These are phyloP conservation scores for Hsuehochloa calcarea DNA, from an alignment of 176 grass and related monocot genomes.

Conservation along the genomic window DNA sequence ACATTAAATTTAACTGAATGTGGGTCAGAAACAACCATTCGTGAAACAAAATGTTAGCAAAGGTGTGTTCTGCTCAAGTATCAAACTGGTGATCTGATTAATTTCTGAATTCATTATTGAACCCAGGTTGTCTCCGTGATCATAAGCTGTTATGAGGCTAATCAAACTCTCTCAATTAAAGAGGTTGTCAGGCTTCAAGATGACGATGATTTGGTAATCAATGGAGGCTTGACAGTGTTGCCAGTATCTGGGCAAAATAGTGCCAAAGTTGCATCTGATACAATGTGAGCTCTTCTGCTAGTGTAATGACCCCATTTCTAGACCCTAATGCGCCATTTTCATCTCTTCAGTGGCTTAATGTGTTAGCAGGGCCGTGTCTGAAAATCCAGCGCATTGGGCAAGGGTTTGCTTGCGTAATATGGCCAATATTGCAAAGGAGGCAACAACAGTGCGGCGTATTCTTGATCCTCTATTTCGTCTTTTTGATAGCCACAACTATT, in stretches of 20 bases:
- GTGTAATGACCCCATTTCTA: slow-evolving; percentile 14
- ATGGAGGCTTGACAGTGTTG: slow-evolving; percentile 35
- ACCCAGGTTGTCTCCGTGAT: slow-evolving; percentile 66
- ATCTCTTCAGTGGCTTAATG: slow-evolving; percentile 32
- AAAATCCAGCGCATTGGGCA: slow-evolving; percentile 76
- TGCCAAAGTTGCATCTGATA: slow-evolving; percentile 57
- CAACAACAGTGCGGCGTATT: slow-evolving; percentile 79
- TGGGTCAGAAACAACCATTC: slow-evolving; percentile 12
- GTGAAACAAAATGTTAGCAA: not conserved
- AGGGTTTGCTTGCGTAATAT: slow-evolving; percentile 88
- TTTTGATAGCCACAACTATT: slow-evolving; percentile 72
- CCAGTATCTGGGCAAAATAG: slow-evolving; percentile 44
- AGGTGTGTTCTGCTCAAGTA: slow-evolving; percentile 18
- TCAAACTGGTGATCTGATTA: not conserved
- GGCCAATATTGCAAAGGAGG: slow-evolving; percentile 84
- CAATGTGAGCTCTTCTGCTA: slow-evolving; percentile 47
- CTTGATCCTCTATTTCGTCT: slow-evolving; percentile 84
- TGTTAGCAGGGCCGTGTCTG: slow-evolving; percentile 56
- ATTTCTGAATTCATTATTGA: slow-evolving; percentile 30
- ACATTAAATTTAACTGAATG: not conserved
- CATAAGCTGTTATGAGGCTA: slow-evolving; percentile 61
- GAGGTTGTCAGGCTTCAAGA: slow-evolving; percentile 59
- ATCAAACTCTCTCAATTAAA: slow-evolving; percentile 55
- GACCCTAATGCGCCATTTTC: not conserved
- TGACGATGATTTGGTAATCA: slow-evolving; percentile 49